Evolutionary conservation across 2,329 filamentous ascomycete genomes (phyloP).

Genomic region (Sporothrix humicola): DNA sequence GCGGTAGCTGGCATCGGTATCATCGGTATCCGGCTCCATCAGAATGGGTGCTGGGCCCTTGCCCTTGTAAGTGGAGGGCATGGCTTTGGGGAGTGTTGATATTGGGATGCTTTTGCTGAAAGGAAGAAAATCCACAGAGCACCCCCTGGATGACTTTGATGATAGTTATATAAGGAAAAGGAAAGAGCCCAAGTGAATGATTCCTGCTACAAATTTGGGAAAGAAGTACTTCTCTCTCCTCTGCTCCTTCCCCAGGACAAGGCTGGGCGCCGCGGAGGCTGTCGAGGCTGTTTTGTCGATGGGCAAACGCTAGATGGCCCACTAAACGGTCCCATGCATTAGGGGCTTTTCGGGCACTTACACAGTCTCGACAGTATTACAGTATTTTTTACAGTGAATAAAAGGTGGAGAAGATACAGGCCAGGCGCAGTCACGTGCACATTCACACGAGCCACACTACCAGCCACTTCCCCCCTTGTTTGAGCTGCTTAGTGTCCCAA

Average conservation of each 20-base stretch:
- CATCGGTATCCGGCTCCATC: background rate
- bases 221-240: no score
- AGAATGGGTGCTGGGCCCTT: background rate
- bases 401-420: background rate
- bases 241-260: no score
- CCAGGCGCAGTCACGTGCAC: background rate
- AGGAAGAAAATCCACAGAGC: no score
- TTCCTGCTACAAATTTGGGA: no score
- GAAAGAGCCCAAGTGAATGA: background rate
- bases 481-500: background rate
- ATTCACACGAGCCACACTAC: background rate
- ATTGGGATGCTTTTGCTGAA: no score
- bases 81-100: background rate
- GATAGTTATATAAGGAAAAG: background rate
- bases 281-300: background rate
- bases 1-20: background rate
- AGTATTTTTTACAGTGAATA: background rate
- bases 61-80: background rate
- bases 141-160: background rate
- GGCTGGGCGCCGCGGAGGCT: no score
- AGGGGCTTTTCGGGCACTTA: background rate
- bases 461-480: conserved; percentile 15
- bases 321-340: background rate
- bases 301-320: background rate
- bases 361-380: no score